A percentile compares a stretch with the other conserved stretches of the same genome.
Evolutionary conservation across 2,329 filamentous ascomycete genomes (phyloP).

Genomic region (Botrytis paeoniae): DNA sequence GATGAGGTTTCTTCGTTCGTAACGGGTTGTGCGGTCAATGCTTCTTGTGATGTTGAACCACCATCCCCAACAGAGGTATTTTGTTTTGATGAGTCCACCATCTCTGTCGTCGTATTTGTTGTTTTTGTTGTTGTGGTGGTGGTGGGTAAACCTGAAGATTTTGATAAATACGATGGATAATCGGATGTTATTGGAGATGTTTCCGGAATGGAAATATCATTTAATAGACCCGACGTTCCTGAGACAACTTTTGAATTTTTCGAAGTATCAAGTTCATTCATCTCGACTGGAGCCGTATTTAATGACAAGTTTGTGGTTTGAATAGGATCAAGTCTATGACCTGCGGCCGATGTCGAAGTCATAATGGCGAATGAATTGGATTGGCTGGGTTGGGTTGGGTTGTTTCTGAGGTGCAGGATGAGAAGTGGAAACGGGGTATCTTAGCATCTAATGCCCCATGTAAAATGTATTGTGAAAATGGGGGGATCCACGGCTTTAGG

Average conservation of each 20-base stretch:
- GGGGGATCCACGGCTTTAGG: slow-evolving; percentile 2
- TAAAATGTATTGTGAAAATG: not conserved
- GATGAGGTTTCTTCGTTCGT: not conserved
- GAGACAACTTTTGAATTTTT: not conserved
- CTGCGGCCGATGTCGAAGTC: slow-evolving; percentile 1
- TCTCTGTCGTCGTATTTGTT: not conserved
- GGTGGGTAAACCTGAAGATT: not conserved
- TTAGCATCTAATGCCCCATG: not conserved
- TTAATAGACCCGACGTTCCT: slow-evolving; percentile 15
- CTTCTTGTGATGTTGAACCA: not conserved
- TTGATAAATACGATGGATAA: not conserved
- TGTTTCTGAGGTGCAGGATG: slow-evolving; percentile 3
- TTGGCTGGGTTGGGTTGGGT: not conserved
- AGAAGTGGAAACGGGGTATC: slow-evolving; percentile 8
- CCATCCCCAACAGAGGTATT: not conserved
- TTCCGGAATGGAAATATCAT: slow-evolving; percentile 14
- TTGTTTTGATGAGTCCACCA: not conserved
- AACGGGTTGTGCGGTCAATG: not conserved
- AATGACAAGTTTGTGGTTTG: not conserved
- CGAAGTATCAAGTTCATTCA: not conserved
- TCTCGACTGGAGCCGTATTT: not conserved
- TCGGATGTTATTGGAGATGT: slow-evolving; percentile 6
- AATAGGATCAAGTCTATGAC: not conserved
- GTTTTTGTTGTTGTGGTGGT: not conserved
- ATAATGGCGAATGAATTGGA: not conserved